phyloP scores from a whole-genome alignment of 2,329 filamentous ascomycete genomes.

The Alternaria sp. region DNA sequence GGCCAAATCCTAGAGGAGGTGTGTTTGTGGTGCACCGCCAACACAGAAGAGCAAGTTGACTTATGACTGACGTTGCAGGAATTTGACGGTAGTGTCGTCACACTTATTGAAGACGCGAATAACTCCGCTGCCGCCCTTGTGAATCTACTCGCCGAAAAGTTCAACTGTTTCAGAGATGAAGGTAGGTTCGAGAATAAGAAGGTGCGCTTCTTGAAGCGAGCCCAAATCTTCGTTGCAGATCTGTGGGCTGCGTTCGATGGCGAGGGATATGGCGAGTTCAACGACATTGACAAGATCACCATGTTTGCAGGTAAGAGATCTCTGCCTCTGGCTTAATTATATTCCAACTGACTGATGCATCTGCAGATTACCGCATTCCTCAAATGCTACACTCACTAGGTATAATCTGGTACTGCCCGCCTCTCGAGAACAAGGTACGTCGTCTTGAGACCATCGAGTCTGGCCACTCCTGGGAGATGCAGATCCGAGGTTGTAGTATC shows the following conservation, averaged over 20 bases:
- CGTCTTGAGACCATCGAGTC: slow-evolving; percentile 69
- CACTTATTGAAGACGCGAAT: slow-evolving; percentile 75
- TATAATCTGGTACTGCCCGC: slow-evolving; percentile 83
- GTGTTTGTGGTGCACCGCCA: background rate
- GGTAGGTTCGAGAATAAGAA: slow-evolving; percentile 73
- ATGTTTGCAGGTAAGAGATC: slow-evolving; percentile 78
- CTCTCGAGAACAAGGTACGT: slow-evolving; percentile 73
- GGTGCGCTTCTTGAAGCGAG: slow-evolving; percentile 88
- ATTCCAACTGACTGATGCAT: background rate
- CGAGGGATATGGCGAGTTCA: slow-evolving; percentile 76
- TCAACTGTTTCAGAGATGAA: slow-evolving; percentile 86
- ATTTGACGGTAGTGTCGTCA: slow-evolving; percentile 75
- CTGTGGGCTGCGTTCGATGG: slow-evolving; percentile 96
- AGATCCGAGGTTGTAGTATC: slow-evolving; percentile 90
- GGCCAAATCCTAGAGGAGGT: slow-evolving; percentile 75
- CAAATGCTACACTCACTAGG: slow-evolving; percentile 87
- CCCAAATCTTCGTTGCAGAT: slow-evolving; percentile 95
- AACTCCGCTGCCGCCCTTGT: slow-evolving; percentile 84
- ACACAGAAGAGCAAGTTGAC: background rate
- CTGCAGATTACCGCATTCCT: slow-evolving; percentile 87
- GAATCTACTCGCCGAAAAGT: slow-evolving; percentile 81
- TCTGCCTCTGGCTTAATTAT: background rate
- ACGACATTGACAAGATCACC: slow-evolving; percentile 92
- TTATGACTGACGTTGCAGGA: slow-evolving; percentile 57
- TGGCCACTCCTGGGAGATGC: slow-evolving; percentile 81